A percentile compares a stretch with the other conserved stretches of the same genome.
Evolutionary conservation across 1,284 basidiomycete species (phyloP).

Genomic region (Ganoderma meredithae): DNA sequence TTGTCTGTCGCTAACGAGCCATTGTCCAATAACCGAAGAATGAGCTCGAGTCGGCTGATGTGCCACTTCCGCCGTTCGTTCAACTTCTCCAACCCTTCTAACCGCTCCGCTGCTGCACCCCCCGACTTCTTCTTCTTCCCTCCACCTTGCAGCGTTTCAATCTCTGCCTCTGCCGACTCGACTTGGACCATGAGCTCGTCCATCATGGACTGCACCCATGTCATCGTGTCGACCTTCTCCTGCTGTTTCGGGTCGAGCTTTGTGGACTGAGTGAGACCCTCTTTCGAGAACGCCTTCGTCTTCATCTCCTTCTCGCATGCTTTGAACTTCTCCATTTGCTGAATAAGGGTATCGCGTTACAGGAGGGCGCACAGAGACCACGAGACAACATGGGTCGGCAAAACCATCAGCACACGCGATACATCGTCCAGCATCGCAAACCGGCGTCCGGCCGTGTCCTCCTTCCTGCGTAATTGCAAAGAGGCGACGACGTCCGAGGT

Average conservation of each 20-base stretch:
- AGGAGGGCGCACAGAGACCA: constrained; percentile 23
- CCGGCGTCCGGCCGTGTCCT: constrained; percentile 27
- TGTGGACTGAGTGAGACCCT: constrained; percentile 94
- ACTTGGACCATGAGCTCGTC: constrained; percentile 95
- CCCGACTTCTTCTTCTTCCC: constrained; percentile 83
- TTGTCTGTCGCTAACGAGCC: constrained; percentile 87
- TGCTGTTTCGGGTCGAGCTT: constrained; percentile 97
- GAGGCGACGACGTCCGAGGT: constrained; percentile 17
- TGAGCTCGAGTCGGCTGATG: constrained; percentile 91
- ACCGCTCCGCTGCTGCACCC: constrained; percentile 70
- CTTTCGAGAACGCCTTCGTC: constrained; percentile 99
- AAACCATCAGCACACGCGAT: constrained; percentile 28
- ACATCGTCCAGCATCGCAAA: constrained; percentile 16
- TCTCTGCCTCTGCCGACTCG: constrained; percentile 94
- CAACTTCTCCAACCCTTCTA: constrained; percentile 85
- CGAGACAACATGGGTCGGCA: constrained; percentile 16
- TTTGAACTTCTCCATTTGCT: constrained; percentile 99
- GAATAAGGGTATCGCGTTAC: constrained; percentile 27
- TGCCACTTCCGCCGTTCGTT: constrained; percentile 99
- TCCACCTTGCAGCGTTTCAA: constrained; percentile 87
- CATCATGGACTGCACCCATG: constrained; percentile 88
- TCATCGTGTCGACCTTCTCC: constrained; percentile 91
- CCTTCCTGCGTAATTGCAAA: constrained; percentile 16
- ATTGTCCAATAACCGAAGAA: constrained; percentile 94
- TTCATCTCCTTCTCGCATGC: constrained; percentile 99